A percentile compares a stretch with the other conserved stretches of the same genome.
phyloP scores from a whole-genome alignment of 305 asterid species.

The Plantago rigida region DNA sequence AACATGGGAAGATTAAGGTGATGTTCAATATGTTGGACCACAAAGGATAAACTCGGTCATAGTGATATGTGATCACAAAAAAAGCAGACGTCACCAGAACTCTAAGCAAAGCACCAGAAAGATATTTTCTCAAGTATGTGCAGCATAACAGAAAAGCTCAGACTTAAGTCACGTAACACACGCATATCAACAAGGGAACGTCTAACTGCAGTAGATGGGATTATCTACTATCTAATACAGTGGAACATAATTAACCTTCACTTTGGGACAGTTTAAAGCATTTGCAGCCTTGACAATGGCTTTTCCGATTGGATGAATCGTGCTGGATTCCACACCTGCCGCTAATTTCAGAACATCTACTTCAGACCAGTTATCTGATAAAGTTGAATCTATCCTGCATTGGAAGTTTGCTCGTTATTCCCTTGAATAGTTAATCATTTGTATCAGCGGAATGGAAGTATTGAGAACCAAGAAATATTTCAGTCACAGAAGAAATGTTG shows the following conservation, averaged over 20 bases:
- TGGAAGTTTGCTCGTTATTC: slow-evolving; percentile 25
- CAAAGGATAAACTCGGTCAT: background rate
- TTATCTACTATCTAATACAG: slow-evolving; percentile 11
- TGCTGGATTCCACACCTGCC: slow-evolving; percentile 89
- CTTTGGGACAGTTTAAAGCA: slow-evolving; percentile 41
- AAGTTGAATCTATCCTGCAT: slow-evolving; percentile 49
- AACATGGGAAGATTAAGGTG: background rate
- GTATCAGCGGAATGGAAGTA: too few species aligned
- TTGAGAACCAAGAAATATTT: too few species aligned
- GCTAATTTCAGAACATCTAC: slow-evolving; percentile 72
- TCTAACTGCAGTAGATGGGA: slow-evolving; percentile 13
- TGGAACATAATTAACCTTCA: slow-evolving; percentile 43
- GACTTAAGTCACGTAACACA: background rate
- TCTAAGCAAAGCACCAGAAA: background rate
- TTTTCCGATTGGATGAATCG: slow-evolving; percentile 94
- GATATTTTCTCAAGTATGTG: background rate
- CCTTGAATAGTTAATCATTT: slow-evolving; percentile 8
- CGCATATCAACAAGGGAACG: background rate
- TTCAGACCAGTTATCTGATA: slow-evolving; percentile 56
- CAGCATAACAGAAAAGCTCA: slow-evolving; percentile 3
- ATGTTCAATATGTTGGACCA: too few species aligned
- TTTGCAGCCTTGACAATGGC: slow-evolving; percentile 87
- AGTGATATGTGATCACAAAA: background rate
- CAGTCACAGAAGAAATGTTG: too few species aligned
- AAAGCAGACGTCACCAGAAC: too few species aligned